These are phyloP conservation scores for Microbotryum violaceum DNA, from an alignment of 1,284 basidiomycete species.

Conservation along the genomic window DNA sequence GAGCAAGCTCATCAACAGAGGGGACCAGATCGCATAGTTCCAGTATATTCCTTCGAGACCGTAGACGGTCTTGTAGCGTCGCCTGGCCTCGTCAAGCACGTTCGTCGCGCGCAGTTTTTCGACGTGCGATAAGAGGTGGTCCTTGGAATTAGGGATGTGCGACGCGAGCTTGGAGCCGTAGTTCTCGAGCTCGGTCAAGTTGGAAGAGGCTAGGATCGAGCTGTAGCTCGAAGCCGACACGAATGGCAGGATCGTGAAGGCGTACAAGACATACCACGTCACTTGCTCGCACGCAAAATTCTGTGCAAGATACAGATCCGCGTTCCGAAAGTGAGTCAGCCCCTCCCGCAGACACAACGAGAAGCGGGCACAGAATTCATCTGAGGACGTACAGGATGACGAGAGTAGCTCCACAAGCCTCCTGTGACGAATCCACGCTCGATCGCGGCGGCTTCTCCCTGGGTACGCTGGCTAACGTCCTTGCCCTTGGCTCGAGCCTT, in stretches of 20 bases:
- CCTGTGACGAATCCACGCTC: constrained; percentile 74
- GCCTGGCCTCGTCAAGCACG: background rate
- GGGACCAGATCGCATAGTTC: constrained; percentile 29
- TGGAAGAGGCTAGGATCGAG: background rate
- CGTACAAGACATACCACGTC: constrained; percentile 35
- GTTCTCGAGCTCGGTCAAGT: constrained; percentile 1
- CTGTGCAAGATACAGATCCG: constrained; percentile 7
- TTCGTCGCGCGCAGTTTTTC: background rate
- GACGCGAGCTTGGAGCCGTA: background rate
- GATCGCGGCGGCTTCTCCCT: constrained; percentile 53
- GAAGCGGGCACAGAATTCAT: background rate
- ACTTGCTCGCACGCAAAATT: constrained; percentile 37
- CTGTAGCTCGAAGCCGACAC: constrained; percentile 14
- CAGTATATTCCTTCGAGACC: constrained; percentile 15
- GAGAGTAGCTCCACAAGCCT: constrained; percentile 74
- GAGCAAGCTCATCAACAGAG: constrained; percentile 25
- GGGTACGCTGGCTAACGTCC: constrained; percentile 48
- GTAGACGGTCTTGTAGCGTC: background rate
- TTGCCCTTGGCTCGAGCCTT: constrained; percentile 38
- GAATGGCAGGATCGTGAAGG: constrained; percentile 34
- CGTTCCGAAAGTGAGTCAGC: too few relatives aligned
- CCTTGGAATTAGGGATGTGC: background rate
- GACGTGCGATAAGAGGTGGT: background rate
- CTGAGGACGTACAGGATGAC: constrained; percentile 56
- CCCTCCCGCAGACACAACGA: background rate